Conservation (phyloP, 2,329 filamentous ascomycete genomes). For the Triangularia verruculosa region DNA sequence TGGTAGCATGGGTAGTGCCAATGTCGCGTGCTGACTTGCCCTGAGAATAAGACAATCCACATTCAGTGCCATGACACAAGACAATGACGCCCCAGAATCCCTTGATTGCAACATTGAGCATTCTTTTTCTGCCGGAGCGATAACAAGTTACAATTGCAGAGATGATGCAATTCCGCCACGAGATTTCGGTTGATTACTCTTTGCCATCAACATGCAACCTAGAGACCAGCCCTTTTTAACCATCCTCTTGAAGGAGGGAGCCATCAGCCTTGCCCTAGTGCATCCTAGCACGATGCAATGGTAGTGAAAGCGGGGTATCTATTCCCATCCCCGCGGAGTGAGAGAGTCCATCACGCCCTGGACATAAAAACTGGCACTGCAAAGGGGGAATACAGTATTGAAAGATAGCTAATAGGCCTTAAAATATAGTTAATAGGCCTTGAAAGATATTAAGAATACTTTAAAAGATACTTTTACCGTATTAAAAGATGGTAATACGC, state of each 20-base stretch:
- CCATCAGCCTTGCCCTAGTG: background rate
- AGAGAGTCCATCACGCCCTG: no score
- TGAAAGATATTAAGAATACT: no score
- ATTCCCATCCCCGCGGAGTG: background rate
- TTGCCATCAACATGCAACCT: background rate
- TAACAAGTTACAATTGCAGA: background rate
- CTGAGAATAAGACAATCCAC: background rate
- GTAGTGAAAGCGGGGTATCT: background rate
- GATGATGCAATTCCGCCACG: slow-evolving; percentile 9
- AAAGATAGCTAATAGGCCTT: no score
- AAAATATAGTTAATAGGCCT: no score
- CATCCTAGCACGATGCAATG: background rate
- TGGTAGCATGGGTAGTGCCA: background rate
- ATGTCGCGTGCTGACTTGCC: background rate
- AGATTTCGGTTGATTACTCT: background rate
- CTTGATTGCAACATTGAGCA: background rate
- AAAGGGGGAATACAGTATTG: no score
- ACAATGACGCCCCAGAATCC: background rate
- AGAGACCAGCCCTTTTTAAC: background rate
- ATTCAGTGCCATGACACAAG: background rate
- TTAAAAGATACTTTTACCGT: no score
- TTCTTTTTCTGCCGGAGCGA: background rate
- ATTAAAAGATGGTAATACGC: no score
- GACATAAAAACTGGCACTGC: no score
- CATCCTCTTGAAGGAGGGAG: background rate